These are phyloP conservation scores for Hsuehochloa calcarea DNA, from an alignment of 176 grass and related monocot genomes.

Conservation along the genomic window DNA sequence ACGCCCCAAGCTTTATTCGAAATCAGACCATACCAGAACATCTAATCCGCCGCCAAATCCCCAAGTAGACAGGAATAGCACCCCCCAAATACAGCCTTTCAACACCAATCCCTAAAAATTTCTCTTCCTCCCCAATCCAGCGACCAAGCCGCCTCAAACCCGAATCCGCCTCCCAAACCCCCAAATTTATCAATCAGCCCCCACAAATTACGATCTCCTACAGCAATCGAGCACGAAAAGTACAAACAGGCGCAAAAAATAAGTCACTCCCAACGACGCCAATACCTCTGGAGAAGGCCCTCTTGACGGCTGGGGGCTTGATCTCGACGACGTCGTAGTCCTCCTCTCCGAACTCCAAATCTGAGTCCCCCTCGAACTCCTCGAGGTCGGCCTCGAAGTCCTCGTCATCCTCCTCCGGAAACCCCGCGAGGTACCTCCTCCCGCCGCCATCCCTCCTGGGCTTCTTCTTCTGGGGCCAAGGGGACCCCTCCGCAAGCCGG, in stretches of 20 bases:
- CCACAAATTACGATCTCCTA: neutral
- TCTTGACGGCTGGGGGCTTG: conserved; percentile 41
- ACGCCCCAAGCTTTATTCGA: neutral
- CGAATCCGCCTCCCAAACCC: neutral
- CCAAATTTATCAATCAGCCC: neutral
- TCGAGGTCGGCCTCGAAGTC: conserved; percentile 81
- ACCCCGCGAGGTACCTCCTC: conserved; percentile 9
- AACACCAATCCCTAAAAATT: neutral
- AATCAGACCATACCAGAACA: neutral
- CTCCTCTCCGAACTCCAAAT: conserved; percentile 23
- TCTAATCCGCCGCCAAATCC: neutral
- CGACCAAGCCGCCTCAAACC: neutral
- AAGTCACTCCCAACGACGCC: neutral
- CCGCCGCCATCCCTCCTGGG: conserved; percentile 25
- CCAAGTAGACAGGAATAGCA: neutral
- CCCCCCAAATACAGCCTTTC: neutral
- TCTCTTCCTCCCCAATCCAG: neutral
- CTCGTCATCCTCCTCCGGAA: conserved; percentile 36
- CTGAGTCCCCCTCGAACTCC: conserved; percentile 53
- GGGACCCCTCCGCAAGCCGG: conserved; percentile 47
- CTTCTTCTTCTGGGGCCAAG: conserved; percentile 73
- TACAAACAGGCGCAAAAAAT: neutral
- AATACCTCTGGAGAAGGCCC: conserved; percentile 48
- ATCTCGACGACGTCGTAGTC: conserved; percentile 54
- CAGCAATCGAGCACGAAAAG: conserved; percentile 21